Evolutionary conservation across 257 asterid genomes (phyloP), one percentile per base, ranked within the genome.

Genomic region (Solanum neorickii): DNA sequence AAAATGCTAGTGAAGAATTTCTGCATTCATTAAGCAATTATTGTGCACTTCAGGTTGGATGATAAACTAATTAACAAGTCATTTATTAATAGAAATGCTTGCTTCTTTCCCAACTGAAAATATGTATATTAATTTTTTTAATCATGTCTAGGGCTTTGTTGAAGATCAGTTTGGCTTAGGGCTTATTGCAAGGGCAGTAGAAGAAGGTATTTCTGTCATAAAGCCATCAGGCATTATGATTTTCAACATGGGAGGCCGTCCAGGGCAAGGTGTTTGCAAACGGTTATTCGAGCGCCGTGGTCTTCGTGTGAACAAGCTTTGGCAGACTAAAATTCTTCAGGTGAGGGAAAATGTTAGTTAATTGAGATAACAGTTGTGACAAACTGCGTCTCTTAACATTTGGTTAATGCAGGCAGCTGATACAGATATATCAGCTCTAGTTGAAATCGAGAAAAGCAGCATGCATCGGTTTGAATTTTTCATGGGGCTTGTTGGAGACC

Each of bases 271-370:
- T 82, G 99, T 97, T 35, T 97, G 99, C 78, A 93, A 94, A 92
- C 98, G 99, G 87, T 92, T 95, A 88, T 97, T 97, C 93, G 98
- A 97, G 92, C 98, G 99, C 52, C 99, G 99, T 85, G 99, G 99
- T 89, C 93, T 97, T 87, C 88, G 91, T 87, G 96, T 97, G 56
- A 91, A 94, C 92, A 96, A 95, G 94, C 97, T 96, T 76, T 97
- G 99, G 99, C 99, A 97, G 92, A 97, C 99, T 65, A 97, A 97
- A 95, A 90, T 97, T 90, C 98, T 97, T 89, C 99, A 97, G 99
- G 99, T 94, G 41, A 87, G 86, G 84, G 66, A 56, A 65, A 86
- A 21, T 33, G 39, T 39, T 56, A 39, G 47, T 78, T 83, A 87
- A 13, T 13, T 27, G 83, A 90, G 78, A 70, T 59, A 75, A 59